Conservation (phyloP, 2,329 filamentous ascomycete species). For the Pseudogymnoascus sp. region DNA sequence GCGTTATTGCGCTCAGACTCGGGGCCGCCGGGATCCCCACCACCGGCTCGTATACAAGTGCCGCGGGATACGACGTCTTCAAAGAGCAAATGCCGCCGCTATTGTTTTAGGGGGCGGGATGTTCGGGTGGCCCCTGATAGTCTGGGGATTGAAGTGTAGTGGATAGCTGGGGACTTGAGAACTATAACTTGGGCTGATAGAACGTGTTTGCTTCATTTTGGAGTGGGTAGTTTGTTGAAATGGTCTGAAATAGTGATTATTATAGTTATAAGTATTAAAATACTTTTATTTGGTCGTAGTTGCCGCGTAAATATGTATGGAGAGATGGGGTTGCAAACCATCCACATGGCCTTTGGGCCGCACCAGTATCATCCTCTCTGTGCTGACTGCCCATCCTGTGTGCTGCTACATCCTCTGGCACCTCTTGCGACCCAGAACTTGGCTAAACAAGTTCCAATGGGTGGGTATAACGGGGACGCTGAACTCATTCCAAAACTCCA, state of each 20-base stretch:
- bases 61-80: background rate
- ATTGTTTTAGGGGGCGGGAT: background rate
- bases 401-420: too few species aligned
- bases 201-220: background rate
- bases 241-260: background rate
- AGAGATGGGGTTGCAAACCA: background rate
- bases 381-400: too few species aligned
- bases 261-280: background rate
- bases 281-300: background rate
- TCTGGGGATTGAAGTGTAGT: background rate
- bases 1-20: background rate
- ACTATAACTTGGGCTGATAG: background rate
- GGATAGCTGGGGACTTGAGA: background rate
- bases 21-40: background rate
- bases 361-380: too few species aligned
- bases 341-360: too few species aligned
- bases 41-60: background rate
- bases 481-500: background rate
- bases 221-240: background rate
- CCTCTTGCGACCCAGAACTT: too few species aligned
- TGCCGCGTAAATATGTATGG: background rate
- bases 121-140: background rate
- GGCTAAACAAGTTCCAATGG: too few species aligned
- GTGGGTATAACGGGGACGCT: background rate
- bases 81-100: background rate